Conservation (phyloP, 2,329 filamentous ascomycete genomes). For the Phaeosphaeriaceae sp. region DNA sequence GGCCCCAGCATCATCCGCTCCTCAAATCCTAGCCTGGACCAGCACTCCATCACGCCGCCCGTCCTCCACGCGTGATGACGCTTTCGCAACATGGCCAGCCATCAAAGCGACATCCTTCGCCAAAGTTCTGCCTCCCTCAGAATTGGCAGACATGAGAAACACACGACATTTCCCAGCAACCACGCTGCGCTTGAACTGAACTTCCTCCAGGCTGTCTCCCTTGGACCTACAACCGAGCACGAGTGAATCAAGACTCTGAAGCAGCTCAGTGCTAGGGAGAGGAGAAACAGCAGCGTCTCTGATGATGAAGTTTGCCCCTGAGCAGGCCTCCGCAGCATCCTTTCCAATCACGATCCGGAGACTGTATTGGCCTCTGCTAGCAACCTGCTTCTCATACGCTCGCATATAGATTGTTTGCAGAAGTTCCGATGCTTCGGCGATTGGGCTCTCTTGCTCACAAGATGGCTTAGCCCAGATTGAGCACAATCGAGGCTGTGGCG, state of each 20-base stretch:
- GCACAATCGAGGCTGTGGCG: slow-evolving; percentile 40
- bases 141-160: slow-evolving; percentile 43
- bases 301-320: slow-evolving; percentile 39
- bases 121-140: slow-evolving; percentile 42
- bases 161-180: slow-evolving; percentile 37
- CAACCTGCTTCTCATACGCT: slow-evolving; percentile 46
- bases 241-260: slow-evolving; percentile 40
- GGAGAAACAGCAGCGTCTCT: slow-evolving; percentile 28
- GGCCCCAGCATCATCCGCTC: too few species aligned
- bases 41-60: slow-evolving; percentile 24
- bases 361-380: slow-evolving; percentile 38
- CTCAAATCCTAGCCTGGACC: slow-evolving; percentile 42
- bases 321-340: slow-evolving; percentile 31
- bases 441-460: slow-evolving; percentile 21
- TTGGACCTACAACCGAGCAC: slow-evolving; percentile 45
- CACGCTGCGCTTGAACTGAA: slow-evolving; percentile 46
- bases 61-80: slow-evolving; percentile 22
- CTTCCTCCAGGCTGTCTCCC: slow-evolving; percentile 46
- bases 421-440: slow-evolving; percentile 36
- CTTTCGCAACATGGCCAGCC: slow-evolving; percentile 42
- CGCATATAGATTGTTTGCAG: slow-evolving; percentile 43
- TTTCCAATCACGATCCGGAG: slow-evolving; percentile 38
- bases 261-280: slow-evolving; percentile 27
- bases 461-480: slow-evolving; percentile 45
- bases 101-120: slow-evolving; percentile 44